Percentiles rank a stretch among this genome's conserved stretches.
Conservation (phyloP, 169 alveolate genomes). For the Plasmodium inui region DNA sequence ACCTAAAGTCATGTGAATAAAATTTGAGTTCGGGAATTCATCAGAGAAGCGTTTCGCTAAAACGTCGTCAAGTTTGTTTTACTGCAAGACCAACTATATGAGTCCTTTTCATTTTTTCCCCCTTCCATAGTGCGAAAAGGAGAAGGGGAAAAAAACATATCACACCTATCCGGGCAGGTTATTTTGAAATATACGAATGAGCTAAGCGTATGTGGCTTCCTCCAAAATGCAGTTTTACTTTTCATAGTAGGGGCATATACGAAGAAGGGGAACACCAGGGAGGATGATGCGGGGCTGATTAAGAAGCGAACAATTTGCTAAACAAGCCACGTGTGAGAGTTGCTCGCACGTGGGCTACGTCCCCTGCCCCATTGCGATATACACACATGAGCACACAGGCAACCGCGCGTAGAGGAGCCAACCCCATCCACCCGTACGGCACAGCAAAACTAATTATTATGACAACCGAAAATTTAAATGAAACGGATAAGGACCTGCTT, state of each 20-base stretch:
- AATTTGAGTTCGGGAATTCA: background rate
- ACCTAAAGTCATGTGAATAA: background rate
- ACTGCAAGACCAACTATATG: background rate
- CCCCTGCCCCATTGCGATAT: background rate
- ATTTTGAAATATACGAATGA: background rate
- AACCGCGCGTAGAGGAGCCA: background rate
- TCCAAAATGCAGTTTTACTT: background rate
- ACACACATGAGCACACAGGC: background rate
- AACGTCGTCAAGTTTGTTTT: background rate
- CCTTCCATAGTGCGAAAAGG: background rate
- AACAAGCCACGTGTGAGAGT: background rate
- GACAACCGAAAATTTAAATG: conserved; percentile 7
- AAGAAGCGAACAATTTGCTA: background rate
- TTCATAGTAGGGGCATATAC: background rate
- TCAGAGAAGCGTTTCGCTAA: background rate
- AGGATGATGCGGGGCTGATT: background rate
- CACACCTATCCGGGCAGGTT: background rate
- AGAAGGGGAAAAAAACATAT: background rate
- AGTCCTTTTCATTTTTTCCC: background rate
- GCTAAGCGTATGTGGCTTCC: background rate
- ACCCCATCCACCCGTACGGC: background rate
- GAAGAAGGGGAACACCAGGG: background rate
- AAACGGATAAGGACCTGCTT: background rate
- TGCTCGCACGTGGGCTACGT: background rate
- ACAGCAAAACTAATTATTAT: too few relatives aligned